A percentile compares a stretch with the other conserved stretches of the same genome.
Conservation (phyloP, 1,284 basidiomycete species). For the Phylloboletellus chloephorus region DNA sequence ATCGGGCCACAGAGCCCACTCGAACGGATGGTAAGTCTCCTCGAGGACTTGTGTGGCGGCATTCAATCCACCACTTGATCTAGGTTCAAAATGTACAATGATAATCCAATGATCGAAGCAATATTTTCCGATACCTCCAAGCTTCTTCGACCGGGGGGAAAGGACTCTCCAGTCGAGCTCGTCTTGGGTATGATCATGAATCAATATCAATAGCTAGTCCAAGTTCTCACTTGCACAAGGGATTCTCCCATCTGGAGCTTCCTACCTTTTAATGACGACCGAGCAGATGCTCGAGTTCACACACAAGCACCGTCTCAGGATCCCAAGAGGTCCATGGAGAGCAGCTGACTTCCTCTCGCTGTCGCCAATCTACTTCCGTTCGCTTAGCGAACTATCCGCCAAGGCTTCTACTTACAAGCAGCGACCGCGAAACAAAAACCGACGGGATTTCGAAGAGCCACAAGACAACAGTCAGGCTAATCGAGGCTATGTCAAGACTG, state of each 20-base stretch:
- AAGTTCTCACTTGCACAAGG: constrained; percentile 15
- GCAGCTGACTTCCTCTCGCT: constrained; percentile 21
- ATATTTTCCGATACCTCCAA: constrained; percentile 8
- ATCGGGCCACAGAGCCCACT: constrained; percentile 27
- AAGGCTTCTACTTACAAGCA: constrained; percentile 29
- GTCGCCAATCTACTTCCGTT: constrained; percentile 28
- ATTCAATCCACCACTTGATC: not conserved
- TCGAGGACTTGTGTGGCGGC: not conserved
- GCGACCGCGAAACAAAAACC: constrained; percentile 27
- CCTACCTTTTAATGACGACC: constrained; percentile 25
- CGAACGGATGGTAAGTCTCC: constrained; percentile 23
- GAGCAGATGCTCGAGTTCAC: constrained; percentile 28
- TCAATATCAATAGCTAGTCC: too few relatives aligned
- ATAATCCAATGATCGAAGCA: constrained; percentile 17
- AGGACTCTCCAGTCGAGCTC: constrained; percentile 25
- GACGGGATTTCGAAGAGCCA: constrained; percentile 12
- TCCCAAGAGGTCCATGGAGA: constrained; percentile 18
- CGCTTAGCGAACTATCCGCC: constrained; percentile 13
- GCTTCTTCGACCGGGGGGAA: constrained; percentile 22
- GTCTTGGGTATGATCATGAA: constrained; percentile 21
- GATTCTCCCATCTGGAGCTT: constrained; percentile 29
- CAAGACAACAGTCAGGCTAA: constrained; percentile 30
- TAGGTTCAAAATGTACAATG: constrained; percentile 30
- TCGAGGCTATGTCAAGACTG: constrained; percentile 25
- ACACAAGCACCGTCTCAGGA: constrained; percentile 13